Conservation (phyloP, 768 basidiomycete genomes). For the Stropharia rugosoannulata region DNA sequence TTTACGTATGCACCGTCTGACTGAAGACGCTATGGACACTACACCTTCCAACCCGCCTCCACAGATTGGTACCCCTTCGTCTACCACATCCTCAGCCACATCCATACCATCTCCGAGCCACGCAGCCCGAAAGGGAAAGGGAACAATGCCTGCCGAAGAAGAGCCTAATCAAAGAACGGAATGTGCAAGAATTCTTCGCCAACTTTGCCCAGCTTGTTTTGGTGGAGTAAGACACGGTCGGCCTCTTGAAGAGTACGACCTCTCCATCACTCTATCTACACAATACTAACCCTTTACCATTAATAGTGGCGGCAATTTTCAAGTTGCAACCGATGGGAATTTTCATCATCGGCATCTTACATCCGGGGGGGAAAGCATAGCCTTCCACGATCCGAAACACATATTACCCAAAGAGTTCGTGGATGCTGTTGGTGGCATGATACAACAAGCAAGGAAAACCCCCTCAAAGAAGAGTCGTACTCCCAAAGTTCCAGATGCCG, state of each 20-base stretch:
- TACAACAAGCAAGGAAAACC: slow-evolving; percentile 21
- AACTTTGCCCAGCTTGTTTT: slow-evolving; percentile 34
- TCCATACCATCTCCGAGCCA: no score
- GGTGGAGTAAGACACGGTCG: slow-evolving; percentile 23
- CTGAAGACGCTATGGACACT: not conserved
- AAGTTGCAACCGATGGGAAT: slow-evolving; percentile 35
- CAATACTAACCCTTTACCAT: not conserved
- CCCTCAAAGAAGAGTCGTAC: not conserved
- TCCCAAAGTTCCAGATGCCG: slow-evolving; percentile 27
- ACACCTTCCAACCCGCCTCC: not conserved
- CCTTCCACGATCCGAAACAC: slow-evolving; percentile 29
- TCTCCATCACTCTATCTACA: not conserved
- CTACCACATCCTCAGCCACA: not conserved
- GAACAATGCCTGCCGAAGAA: no score
- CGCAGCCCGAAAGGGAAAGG: no score
- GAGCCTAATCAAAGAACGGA: not conserved
- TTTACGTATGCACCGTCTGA: not conserved
- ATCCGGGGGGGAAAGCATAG: slow-evolving; percentile 27
- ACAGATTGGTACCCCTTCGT: not conserved
- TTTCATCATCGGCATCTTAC: slow-evolving; percentile 36
- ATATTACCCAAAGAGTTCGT: slow-evolving; percentile 34
- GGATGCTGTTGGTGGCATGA: slow-evolving; percentile 26
- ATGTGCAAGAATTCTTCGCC: slow-evolving; percentile 21
- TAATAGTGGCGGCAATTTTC: slow-evolving; percentile 33
- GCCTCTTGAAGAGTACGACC: slow-evolving; percentile 17